Percentiles rank a stretch among this genome's conserved stretches.
These are phyloP conservation scores for Akanthomyces lecanii DNA, from an alignment of 2,329 filamentous ascomycete species.

Conservation along the genomic window DNA sequence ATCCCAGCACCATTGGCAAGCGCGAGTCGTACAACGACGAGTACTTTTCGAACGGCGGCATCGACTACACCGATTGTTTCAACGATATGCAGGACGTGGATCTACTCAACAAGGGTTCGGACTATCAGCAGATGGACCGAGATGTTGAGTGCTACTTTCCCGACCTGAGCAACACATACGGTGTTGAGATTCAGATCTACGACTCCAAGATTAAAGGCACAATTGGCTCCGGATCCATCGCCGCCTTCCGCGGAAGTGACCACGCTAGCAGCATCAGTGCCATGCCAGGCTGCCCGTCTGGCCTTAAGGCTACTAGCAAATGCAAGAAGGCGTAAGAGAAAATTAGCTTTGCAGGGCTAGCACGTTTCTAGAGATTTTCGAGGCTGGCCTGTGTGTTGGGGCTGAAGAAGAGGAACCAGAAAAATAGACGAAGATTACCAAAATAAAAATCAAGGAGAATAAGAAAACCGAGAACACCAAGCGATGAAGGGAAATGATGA, in stretches of 20 bases:
- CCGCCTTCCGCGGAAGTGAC: slow-evolving; percentile 1
- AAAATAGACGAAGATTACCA: too few species aligned
- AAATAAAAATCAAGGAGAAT: too few species aligned
- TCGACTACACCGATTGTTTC: slow-evolving; percentile 6
- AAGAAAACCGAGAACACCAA: too few species aligned
- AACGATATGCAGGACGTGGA: not conserved
- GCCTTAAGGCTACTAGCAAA: not conserved
- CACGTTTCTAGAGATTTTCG: too few species aligned
- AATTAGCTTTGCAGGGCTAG: too few species aligned
- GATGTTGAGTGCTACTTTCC: slow-evolving; percentile 1
- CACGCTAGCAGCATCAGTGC: slow-evolving; percentile 1
- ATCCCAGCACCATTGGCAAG: not conserved
- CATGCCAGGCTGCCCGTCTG: not conserved
- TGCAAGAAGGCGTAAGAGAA: not conserved
- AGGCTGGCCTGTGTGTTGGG: too few species aligned
- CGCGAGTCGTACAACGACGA: not conserved
- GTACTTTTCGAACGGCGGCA: not conserved
- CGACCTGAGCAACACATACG: not conserved
- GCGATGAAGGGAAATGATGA: too few species aligned
- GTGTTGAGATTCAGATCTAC: not conserved
- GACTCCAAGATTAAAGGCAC: not conserved
- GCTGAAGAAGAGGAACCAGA: not conserved
- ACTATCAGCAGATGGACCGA: not conserved
- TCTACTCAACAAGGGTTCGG: not conserved
- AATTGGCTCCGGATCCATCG: not conserved